These are phyloP conservation scores for Pleurotus platypus DNA, from an alignment of 768 basidiomycete species.

Conservation along the genomic window DNA sequence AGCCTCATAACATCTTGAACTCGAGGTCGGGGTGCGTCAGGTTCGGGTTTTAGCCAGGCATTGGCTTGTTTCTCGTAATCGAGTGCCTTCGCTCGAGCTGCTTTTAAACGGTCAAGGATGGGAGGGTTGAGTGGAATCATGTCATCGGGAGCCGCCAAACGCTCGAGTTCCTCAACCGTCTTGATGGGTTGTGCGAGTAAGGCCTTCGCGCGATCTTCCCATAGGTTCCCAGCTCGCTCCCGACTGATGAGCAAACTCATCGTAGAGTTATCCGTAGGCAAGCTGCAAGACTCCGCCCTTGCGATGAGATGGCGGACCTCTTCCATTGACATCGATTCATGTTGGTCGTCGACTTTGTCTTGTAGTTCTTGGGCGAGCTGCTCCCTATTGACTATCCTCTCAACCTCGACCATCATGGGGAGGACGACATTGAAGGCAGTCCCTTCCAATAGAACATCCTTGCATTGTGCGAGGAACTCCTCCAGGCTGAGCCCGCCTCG, in stretches of 20 bases:
- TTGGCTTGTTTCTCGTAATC: constrained; percentile 80
- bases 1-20: constrained; percentile 68
- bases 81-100: constrained; percentile 62
- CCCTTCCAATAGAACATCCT: constrained; percentile 62
- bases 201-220: constrained; percentile 69
- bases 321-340: constrained; percentile 56
- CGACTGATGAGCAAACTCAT: constrained; percentile 63
- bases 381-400: constrained; percentile 78
- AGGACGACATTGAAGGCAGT: constrained; percentile 81
- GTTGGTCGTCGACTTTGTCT: constrained; percentile 65
- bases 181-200: constrained; percentile 68
- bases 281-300: constrained; percentile 65
- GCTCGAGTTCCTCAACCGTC: constrained; percentile 73
- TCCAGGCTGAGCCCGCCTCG: constrained; percentile 25
- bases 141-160: constrained; percentile 61
- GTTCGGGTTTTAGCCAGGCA: constrained; percentile 61
- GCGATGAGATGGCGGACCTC: constrained; percentile 73
- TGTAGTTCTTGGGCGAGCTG: constrained; percentile 75
- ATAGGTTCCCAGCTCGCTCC: constrained; percentile 65
- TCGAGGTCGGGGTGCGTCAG: constrained; percentile 52
- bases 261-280: constrained; percentile 62
- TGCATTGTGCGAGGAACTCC: constrained; percentile 65
- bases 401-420: constrained; percentile 73
- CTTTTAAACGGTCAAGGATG: constrained; percentile 62
- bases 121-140: constrained; percentile 68